phyloP scores from a whole-genome alignment of 2,329 filamentous ascomycete species.

The Diaporthe humulicola region DNA sequence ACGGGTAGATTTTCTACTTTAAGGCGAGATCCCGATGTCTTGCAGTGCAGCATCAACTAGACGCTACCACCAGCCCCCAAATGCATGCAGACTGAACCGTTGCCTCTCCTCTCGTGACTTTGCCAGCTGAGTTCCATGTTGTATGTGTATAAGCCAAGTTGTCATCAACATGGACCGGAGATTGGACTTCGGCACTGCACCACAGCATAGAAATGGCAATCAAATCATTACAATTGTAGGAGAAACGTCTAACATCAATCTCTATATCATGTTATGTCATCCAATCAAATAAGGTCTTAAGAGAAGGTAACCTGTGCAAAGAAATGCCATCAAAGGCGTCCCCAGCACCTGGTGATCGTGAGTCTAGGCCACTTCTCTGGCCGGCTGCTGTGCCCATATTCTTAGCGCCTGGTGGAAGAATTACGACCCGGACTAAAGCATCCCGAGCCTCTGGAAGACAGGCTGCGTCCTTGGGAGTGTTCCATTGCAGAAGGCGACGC shows the following conservation, averaged over 20 bases:
- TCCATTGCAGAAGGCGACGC: neutral
- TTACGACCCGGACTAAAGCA: neutral
- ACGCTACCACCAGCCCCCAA: neutral
- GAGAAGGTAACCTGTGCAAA: accelerated
- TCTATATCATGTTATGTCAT: neutral
- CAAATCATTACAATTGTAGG: too few relatives aligned
- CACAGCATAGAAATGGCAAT: neutral
- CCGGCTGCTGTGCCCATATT: neutral
- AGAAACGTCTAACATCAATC: too few relatives aligned
- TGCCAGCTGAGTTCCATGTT: neutral
- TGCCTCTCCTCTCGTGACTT: neutral
- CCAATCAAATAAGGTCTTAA: neutral
- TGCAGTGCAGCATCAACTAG: constrained; percentile 2
- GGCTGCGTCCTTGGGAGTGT: neutral
- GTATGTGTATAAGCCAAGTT: neutral
- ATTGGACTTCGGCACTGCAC: neutral
- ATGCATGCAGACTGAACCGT: too few relatives aligned
- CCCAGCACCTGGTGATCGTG: too few relatives aligned
- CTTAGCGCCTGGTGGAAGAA: neutral
- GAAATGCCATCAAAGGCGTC: too few relatives aligned
- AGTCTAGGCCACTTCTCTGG: neutral
- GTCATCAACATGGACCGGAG: neutral
- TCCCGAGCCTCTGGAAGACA: neutral
- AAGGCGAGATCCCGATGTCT: neutral
- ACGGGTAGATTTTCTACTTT: neutral